Evolutionary conservation across 768 basidiomycete genomes (phyloP).

Genomic region (Termitomyces sp.): DNA sequence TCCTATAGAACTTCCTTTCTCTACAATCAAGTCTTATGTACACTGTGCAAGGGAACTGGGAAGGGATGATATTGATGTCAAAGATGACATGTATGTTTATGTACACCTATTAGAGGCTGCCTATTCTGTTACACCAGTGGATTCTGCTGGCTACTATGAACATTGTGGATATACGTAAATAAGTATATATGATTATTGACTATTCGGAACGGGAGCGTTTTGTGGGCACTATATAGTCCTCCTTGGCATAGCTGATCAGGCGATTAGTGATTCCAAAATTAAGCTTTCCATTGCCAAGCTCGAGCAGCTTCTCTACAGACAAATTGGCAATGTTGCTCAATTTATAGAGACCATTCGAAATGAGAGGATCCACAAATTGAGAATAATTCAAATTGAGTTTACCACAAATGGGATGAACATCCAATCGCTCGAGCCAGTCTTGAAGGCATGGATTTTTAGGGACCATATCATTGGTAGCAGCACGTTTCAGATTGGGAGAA

Average conservation of each 20-base stretch:
- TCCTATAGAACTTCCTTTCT: constrained; percentile 34
- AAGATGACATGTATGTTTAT: constrained; percentile 23
- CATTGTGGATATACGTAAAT: constrained; percentile 20
- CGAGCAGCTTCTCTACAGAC: not conserved
- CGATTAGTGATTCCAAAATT: not conserved
- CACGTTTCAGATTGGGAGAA: not conserved
- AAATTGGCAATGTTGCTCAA: not conserved
- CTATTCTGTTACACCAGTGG: constrained; percentile 17
- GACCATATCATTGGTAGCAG: no score
- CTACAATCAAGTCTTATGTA: constrained; percentile 24
- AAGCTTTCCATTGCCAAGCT: not conserved
- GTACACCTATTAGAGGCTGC: constrained; percentile 19
- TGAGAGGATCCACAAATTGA: not conserved
- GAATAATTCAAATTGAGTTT: not conserved
- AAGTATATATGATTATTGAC: no score
- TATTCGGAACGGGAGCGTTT: no score
- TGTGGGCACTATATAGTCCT: no score
- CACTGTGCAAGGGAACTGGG: constrained; percentile 7
- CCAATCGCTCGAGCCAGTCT: not conserved
- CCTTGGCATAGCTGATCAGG: not conserved
- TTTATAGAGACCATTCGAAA: not conserved
- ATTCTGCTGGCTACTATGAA: constrained; percentile 23
- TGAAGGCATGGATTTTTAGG: not conserved
- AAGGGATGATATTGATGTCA: constrained; percentile 9
- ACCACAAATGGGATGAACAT: not conserved